Evolutionary conservation across 805 yeast genomes (phyloP).

Genomic region (Torulaspora maleeae): DNA sequence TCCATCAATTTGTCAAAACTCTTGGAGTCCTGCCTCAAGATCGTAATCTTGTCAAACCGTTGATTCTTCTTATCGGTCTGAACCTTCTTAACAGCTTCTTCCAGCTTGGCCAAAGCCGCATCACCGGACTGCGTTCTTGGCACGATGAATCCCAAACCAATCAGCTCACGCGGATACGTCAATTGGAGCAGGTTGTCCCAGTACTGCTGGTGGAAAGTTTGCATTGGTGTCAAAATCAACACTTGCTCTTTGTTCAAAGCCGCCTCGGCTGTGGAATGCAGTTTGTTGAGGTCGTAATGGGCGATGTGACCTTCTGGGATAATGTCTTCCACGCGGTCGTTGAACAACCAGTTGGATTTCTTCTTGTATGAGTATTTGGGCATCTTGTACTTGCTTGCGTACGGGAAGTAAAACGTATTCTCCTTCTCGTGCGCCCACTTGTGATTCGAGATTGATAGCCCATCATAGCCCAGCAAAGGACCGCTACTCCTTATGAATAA

Average conservation of each 20-base stretch:
- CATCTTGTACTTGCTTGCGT: slow-evolving; percentile 31
- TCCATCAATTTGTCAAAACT: slow-evolving; percentile 72
- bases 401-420: slow-evolving; percentile 35
- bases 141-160: slow-evolving; percentile 86
- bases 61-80: slow-evolving; percentile 60
- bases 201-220: slow-evolving; percentile 76
- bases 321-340: slow-evolving; percentile 48
- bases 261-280: slow-evolving; percentile 68
- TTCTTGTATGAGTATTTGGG: slow-evolving; percentile 47
- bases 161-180: slow-evolving; percentile 75
- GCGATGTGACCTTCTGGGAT: slow-evolving; percentile 70
- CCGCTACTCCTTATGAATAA: slow-evolving; percentile 22
- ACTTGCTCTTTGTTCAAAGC: slow-evolving; percentile 75
- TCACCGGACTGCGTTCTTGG: slow-evolving; percentile 85
- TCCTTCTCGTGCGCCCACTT: slow-evolving; percentile 38
- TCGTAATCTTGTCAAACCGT: slow-evolving; percentile 78
- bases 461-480: slow-evolving; percentile 26
- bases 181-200: slow-evolving; percentile 79
- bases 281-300: slow-evolving; percentile 77
- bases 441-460: slow-evolving; percentile 24
- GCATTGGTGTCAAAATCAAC: slow-evolving; percentile 84
- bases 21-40: slow-evolving; percentile 84
- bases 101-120: slow-evolving; percentile 63
- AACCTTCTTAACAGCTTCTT: slow-evolving; percentile 64
- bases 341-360: slow-evolving; percentile 41